Evolutionary conservation across 2,329 filamentous ascomycete species (phyloP).

Genomic region (Fonsecaea nubica): DNA sequence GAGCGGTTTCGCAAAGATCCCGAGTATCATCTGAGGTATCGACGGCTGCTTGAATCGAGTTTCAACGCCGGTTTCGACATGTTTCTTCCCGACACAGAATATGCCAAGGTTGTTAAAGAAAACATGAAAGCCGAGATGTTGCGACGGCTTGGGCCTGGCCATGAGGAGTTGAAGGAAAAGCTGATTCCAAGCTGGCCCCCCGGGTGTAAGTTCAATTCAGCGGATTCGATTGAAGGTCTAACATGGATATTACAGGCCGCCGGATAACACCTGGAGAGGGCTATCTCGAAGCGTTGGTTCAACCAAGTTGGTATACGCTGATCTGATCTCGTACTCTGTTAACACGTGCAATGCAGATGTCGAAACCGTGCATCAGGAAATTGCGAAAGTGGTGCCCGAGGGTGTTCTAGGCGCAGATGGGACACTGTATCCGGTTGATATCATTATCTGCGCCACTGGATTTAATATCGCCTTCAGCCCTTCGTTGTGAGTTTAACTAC

Average conservation of each 20-base stretch:
- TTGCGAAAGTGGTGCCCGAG: constrained; percentile 47
- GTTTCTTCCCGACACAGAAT: constrained; percentile 51
- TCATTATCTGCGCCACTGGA: constrained; percentile 52
- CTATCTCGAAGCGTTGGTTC: constrained; percentile 56
- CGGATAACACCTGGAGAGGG: constrained; percentile 59
- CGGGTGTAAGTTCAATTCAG: constrained; percentile 44
- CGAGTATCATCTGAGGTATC: constrained; percentile 50
- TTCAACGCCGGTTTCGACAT: constrained; percentile 54
- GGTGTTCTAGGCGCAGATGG: constrained; percentile 52
- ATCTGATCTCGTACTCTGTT: no score
- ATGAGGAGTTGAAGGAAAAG: constrained; percentile 46
- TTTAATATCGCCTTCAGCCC: constrained; percentile 45
- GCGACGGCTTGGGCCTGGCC: constrained; percentile 50
- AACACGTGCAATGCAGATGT: constrained; percentile 14
- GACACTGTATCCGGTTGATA: constrained; percentile 48
- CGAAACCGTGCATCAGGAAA: constrained; percentile 43
- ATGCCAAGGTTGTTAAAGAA: constrained; percentile 49
- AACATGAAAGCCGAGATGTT: constrained; percentile 54
- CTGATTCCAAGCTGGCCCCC: constrained; percentile 41
- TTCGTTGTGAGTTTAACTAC: constrained; percentile 8
- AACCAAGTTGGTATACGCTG: constrained; percentile 37
- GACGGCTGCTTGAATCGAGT: constrained; percentile 53
- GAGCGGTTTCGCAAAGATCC: constrained; percentile 50
- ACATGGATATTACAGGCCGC: constrained; percentile 46
- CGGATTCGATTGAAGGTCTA: no score